Base-by-base conservation (phyloP, 2,329 filamentous ascomycete genomes). In the Fusarium pseudograminearum region DNA sequence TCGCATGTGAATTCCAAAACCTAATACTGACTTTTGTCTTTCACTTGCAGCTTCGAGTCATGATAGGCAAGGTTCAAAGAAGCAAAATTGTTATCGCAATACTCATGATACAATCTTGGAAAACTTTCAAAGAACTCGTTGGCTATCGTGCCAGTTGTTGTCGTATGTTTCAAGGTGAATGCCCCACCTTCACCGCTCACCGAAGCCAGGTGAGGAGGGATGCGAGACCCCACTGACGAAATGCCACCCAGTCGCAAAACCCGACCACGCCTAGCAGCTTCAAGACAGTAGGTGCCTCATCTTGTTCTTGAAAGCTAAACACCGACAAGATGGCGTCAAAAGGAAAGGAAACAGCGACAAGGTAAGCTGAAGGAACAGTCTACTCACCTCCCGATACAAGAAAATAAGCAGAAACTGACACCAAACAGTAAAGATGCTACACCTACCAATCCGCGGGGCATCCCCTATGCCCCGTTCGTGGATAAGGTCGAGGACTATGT, bases 401-500 rank as follows among this genome's bases (percentile, higher is more conserved):
- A 18, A 24, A 44, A 16, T 14, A 40, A 44, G 48, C 33, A 55
- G 41, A 46, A 54, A 45, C 70, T 75, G 63, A 76, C 59, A 30
- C 38, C 31, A 51, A 78, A 76, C 57, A 73, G 74, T 67, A 78
- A 86, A 75, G 86, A 85, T 78, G 80, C 80, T 33, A 83, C 87
- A 41, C 79, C 87, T 48, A 91, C 91, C 64, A 97, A 97, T 80
- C 91, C 92, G 47, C 87, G 93, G 75, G 93, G 93, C 65, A 97
- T 97, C 65, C 93, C 93, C 26, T 88, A 88, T 76, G 93, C 93
- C 69, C 93, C 93, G 8, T 96, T 96, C 78, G 92, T 96, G 77
- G 92, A 96, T 81, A 92, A 91, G 74, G 92, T 96, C 68, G 93
- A 97, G 79, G 93, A 97, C 82, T 97, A 95, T 84, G 91, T 96